These are phyloP conservation scores for Phytophthora palmivora DNA, from an alignment of 352 stramenopile genomes.

Conservation along the genomic window DNA sequence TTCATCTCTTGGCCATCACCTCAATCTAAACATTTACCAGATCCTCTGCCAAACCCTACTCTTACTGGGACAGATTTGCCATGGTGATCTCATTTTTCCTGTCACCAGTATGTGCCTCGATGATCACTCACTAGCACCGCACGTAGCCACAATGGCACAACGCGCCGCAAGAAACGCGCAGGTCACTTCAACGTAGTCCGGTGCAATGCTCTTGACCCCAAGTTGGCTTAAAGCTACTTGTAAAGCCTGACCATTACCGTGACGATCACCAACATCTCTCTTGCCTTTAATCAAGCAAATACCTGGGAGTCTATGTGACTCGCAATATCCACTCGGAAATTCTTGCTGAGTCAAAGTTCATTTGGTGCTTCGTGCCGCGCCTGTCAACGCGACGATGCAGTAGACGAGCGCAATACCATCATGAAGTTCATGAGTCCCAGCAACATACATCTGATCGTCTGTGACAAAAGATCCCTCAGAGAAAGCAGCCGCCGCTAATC, in stretches of 20 bases:
- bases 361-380: constrained; percentile 8
- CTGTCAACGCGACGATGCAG: constrained; percentile 9
- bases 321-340: not conserved
- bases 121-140: not conserved
- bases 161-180: not conserved
- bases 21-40: too few species aligned
- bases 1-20: too few species aligned
- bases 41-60: too few species aligned
- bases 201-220: too few species aligned
- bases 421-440: not conserved
- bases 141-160: constrained; percentile 1
- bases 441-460: constrained; percentile 4
- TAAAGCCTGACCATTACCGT: not conserved
- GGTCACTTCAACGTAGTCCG: constrained; percentile 5
- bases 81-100: too few species aligned
- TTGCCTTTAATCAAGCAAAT: not conserved
- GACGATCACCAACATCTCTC: constrained; percentile 4
- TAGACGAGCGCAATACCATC: constrained; percentile 10
- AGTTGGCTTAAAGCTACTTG: not conserved
- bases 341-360: not conserved
- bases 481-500: constrained; percentile 9
- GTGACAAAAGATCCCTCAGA: constrained; percentile 1
- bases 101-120: too few species aligned
- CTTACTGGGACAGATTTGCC: too few species aligned
- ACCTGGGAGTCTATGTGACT: not conserved